Evolutionary conservation across 345 rosid species (phyloP).

Genomic region (Sisymbrium irio): DNA sequence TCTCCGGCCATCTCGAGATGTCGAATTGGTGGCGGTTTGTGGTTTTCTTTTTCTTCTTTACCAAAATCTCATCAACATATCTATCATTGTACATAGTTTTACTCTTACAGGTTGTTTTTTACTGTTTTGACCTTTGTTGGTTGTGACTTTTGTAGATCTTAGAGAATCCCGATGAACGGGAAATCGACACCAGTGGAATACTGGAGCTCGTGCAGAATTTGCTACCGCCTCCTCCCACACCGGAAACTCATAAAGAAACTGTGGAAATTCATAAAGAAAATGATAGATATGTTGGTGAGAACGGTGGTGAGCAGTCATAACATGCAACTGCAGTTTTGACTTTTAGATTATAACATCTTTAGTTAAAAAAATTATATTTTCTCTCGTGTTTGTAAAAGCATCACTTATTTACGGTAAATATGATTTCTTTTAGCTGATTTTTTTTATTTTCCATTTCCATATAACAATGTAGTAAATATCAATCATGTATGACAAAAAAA

Average conservation of each 20-base stretch:
- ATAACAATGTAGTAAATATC: too few relatives aligned
- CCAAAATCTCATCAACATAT: background rate
- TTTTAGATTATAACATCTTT: background rate
- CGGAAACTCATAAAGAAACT: background rate
- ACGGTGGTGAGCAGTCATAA: slow-evolving; percentile 1
- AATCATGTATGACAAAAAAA: too few relatives aligned
- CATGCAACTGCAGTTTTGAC: background rate
- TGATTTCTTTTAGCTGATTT: too few relatives aligned
- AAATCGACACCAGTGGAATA: slow-evolving; percentile 16
- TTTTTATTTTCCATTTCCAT: too few relatives aligned
- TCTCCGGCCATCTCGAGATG: slow-evolving; percentile 49
- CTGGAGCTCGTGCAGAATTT: slow-evolving; percentile 31
- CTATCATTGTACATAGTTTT: background rate
- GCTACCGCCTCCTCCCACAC: slow-evolving; percentile 28
- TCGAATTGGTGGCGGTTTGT: slow-evolving; percentile 58
- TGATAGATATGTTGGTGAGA: slow-evolving; percentile 26
- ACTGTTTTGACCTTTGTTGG: background rate
- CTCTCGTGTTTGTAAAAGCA: too few relatives aligned
- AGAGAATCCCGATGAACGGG: slow-evolving; percentile 24
- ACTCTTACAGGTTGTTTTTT: background rate
- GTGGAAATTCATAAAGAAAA: background rate
- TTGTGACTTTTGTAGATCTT: slow-evolving; percentile 25
- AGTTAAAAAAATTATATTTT: background rate
- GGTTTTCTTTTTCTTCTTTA: background rate
- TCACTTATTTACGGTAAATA: too few relatives aligned